phyloP scores from a whole-genome alignment of 768 basidiomycete genomes.

The Arthromyces matolae region DNA sequence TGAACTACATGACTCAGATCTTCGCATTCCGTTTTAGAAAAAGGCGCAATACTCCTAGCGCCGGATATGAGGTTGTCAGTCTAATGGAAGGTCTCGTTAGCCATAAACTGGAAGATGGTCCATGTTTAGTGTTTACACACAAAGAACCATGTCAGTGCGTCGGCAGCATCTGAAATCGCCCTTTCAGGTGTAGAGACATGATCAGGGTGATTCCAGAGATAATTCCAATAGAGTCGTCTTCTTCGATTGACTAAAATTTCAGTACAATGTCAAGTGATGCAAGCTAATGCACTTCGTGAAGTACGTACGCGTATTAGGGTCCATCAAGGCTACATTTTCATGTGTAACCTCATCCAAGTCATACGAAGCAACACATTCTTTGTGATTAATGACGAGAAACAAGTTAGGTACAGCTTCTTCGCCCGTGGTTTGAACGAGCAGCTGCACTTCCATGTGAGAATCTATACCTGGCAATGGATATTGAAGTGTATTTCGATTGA shows the following conservation, averaged over 20 bases:
- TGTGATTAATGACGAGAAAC: slow-evolving; percentile 44
- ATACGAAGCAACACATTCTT: slow-evolving; percentile 44
- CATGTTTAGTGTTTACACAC: slow-evolving; percentile 22
- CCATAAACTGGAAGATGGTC: too few relatives aligned
- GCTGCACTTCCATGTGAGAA: slow-evolving; percentile 42
- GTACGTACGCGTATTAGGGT: slow-evolving; percentile 25
- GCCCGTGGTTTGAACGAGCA: slow-evolving; percentile 27
- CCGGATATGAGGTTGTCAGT: slow-evolving; percentile 49
- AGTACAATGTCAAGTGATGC: background rate
- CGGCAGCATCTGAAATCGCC: slow-evolving; percentile 43
- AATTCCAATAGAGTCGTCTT: slow-evolving; percentile 51
- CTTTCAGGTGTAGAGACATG: slow-evolving; percentile 40
- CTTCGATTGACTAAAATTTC: slow-evolving; percentile 38
- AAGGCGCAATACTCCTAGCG: slow-evolving; percentile 42
- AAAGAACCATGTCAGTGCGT: slow-evolving; percentile 50
- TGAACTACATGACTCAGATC: slow-evolving; percentile 40
- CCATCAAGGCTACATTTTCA: slow-evolving; percentile 22
- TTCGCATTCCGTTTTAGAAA: slow-evolving; percentile 52
- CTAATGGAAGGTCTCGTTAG: slow-evolving; percentile 17
- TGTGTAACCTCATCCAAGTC: slow-evolving; percentile 28
- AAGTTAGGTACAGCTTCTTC: slow-evolving; percentile 21
- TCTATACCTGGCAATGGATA: slow-evolving; percentile 29
- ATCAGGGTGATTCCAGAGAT: slow-evolving; percentile 44
- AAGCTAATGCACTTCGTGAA: background rate
- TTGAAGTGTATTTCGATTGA: slow-evolving; percentile 24